Evolutionary conservation across 106 monocot species (phyloP), one percentile per base, ranked within the genome.

Genomic region (Agapanthus africanus): DNA sequence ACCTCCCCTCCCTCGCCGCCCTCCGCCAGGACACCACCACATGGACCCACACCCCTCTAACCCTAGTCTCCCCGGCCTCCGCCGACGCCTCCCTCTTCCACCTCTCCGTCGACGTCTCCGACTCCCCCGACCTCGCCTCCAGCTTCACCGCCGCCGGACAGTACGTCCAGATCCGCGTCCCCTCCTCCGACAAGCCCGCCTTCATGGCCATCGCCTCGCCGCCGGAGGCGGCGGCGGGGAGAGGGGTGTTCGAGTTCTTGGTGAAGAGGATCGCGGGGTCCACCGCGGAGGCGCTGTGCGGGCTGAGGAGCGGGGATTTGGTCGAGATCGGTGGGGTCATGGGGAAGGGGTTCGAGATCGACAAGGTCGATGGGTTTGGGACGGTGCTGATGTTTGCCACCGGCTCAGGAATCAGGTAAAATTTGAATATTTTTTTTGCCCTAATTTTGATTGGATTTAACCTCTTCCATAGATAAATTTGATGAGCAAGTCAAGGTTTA

Each of bases 391-490:
- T 93, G 54, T 93, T 93, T 52, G 90, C 93, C 26, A 93, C 93
- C 21, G 93, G 93, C 50, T 89, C 89, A 28, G 93, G 93, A 26
- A 93, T 93, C 73, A 93, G 93, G 93, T 93, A 22, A 42, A 27
- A 4, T 51, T n/a, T n/a, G n/a, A n/a, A n/a, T n/a, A n/a, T n/a
- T n/a, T n/a, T n/a, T n/a, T n/a, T n/a, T n/a, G n/a, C n/a, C n/a
- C n/a, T n/a, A n/a, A 47, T 47, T 7, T 15, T 47, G 13, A 47
- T 47, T 7, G 46, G 46, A 15, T 47, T 47, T 47, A 19, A 47
- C 19, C 46, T 47, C 46, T n/a, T n/a, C n/a, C n/a, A n/a, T n/a
- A n/a, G n/a, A n/a, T n/a, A n/a, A n/a, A n/a, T n/a, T n/a, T n/a
- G n/a, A n/a, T n/a, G n/a, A n/a, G n/a, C n/a, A n/a, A n/a, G n/a